phyloP scores from a whole-genome alignment of 2,329 filamentous ascomycete genomes.

The Aureobasidium sp. region DNA sequence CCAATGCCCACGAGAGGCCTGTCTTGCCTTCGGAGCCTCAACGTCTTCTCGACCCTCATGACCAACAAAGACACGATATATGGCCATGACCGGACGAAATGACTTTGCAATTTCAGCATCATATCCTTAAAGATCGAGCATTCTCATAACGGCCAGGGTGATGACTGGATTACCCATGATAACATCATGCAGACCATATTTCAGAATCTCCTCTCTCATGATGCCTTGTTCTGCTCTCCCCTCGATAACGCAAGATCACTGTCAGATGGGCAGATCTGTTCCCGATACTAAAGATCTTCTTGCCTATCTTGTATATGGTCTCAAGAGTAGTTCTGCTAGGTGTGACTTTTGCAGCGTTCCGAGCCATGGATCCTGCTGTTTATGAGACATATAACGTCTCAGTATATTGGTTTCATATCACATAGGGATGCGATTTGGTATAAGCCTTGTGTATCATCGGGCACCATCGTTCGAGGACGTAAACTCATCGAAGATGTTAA shows the following conservation, averaged over 20 bases:
- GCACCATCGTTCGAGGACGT: no score
- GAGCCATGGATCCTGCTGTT: neutral
- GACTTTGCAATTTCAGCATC: no score
- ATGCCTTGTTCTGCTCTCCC: slow-evolving; percentile 42
- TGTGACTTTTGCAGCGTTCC: neutral
- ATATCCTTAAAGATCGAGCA: no score
- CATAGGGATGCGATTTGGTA: no score
- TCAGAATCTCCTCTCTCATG: slow-evolving; percentile 49
- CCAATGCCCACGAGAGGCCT: no score
- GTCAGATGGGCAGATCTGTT: slow-evolving; percentile 19
- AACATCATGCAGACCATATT: slow-evolving; percentile 51
- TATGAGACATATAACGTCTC: neutral
- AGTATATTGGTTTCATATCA: neutral
- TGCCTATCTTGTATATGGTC: neutral
- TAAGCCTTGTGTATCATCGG: no score
- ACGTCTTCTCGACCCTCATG: no score
- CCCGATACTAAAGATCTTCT: neutral
- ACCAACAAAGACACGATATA: no score
- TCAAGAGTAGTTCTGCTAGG: neutral
- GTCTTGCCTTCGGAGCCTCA: no score
- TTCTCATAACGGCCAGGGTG: slow-evolving; percentile 44
- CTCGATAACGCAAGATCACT: slow-evolving; percentile 44
- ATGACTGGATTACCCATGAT: slow-evolving; percentile 53
- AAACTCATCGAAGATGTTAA: no score
- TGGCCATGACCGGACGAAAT: no score